Conservation (phyloP, 2,329 filamentous ascomycete species). For the Akanthomyces muscarius region DNA sequence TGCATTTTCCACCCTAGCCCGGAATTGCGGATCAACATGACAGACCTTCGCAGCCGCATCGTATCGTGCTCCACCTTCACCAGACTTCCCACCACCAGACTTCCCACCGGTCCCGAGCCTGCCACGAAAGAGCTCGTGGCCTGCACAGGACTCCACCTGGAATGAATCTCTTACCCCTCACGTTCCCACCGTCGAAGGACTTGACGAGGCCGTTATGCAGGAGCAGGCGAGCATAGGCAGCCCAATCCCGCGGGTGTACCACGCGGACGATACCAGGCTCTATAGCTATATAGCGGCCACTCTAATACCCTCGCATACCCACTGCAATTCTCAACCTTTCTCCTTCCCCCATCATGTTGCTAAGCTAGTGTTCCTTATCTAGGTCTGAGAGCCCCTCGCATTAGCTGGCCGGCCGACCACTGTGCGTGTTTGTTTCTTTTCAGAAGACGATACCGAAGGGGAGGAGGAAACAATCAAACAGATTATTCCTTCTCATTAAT, state of each 20-base stretch:
- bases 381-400: too few relatives aligned
- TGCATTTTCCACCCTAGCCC: slow-evolving; percentile 87
- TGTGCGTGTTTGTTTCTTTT: too few relatives aligned
- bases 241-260: slow-evolving; percentile 41
- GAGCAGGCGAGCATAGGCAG: slow-evolving; percentile 40
- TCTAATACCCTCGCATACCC: slow-evolving; percentile 33
- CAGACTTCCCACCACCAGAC: slow-evolving; percentile 39
- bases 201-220: slow-evolving; percentile 46
- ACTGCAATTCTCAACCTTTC: too few relatives aligned
- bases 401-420: too few relatives aligned
- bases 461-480: too few relatives aligned
- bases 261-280: slow-evolving; percentile 40
- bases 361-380: too few relatives aligned
- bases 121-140: slow-evolving; percentile 38
- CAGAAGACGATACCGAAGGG: too few relatives aligned
- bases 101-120: slow-evolving; percentile 42
- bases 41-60: slow-evolving; percentile 75
- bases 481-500: too few relatives aligned
- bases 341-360: too few relatives aligned
- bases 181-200: slow-evolving; percentile 49
- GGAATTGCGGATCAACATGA: slow-evolving; percentile 72
- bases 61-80: slow-evolving; percentile 73
- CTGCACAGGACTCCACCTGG: slow-evolving; percentile 47
- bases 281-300: slow-evolving; percentile 34
- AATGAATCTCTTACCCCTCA: slow-evolving; percentile 53